These are phyloP conservation scores for Halophytophthora polymorphica DNA, from an alignment of 352 stramenopile species.

Conservation along the genomic window DNA sequence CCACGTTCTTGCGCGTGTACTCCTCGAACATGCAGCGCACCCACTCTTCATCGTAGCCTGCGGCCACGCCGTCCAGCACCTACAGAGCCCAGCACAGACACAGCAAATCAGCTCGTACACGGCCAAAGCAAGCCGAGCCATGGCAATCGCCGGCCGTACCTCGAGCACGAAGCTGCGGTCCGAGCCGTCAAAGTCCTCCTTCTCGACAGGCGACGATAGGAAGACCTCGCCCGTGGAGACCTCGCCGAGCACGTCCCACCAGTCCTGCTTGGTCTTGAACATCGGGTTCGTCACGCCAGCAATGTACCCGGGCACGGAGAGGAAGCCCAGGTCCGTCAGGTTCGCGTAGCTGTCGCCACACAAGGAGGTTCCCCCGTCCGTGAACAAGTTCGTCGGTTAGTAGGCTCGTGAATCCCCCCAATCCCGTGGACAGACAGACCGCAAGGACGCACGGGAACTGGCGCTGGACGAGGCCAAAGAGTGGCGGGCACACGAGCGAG, in stretches of 20 bases:
- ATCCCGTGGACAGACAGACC: conserved; percentile 1
- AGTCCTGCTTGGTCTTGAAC: conserved; percentile 90
- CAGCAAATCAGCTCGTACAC: not conserved
- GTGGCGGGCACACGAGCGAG: conserved; percentile 75
- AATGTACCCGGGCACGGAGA: conserved; percentile 83
- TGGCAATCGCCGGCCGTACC: conserved; percentile 20
- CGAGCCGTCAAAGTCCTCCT: conserved; percentile 67
- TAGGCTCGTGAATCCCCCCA: not conserved
- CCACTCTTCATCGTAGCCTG: conserved; percentile 85
- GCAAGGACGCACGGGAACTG: conserved; percentile 57
- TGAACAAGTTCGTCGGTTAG: too few species aligned
- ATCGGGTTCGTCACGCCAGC: conserved; percentile 91
- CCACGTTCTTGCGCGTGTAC: conserved; percentile 82
- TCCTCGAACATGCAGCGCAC: conserved; percentile 87
- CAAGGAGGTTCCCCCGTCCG: too few species aligned
- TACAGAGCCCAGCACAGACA: conserved; percentile 15
- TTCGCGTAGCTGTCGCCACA: conserved; percentile 68
- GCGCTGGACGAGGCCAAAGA: conserved; percentile 75
- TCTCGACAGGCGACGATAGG: conserved; percentile 51
- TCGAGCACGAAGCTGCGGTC: conserved; percentile 77
- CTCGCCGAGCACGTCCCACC: conserved; percentile 90
- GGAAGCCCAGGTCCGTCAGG: conserved; percentile 85
- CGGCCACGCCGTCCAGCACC: conserved; percentile 77
- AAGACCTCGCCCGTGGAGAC: conserved; percentile 80
- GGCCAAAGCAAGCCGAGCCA: not conserved